Evolutionary conservation across 2,329 filamentous ascomycete genomes (phyloP), one percentile per base, ranked within the genome.

Genomic region (Pezicula carpinea): DNA sequence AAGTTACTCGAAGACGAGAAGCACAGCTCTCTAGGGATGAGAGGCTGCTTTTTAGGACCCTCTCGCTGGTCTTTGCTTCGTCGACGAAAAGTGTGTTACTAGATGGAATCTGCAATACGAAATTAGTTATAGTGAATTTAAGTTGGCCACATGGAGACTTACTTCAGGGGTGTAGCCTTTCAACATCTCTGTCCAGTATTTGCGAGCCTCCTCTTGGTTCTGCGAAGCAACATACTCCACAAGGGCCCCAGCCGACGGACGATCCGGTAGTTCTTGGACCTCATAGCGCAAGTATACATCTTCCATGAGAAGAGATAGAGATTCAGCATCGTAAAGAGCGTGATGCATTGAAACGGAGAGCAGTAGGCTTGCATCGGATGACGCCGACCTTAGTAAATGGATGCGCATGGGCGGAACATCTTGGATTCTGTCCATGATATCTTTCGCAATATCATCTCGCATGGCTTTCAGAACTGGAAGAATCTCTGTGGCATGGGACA

Each of bases 261-360:
- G 47, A 19, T 55, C 39, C 1, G 40, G 39, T 6, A 50, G 44
- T 4, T 46, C 17, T 1, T 50, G 43, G 6, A 22, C 47, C 7
- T 52, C 41, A 43, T 67, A 67, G 4, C 54, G 53, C 3, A 51
- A 42, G 8, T 59, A 53, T 40, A 66, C 55, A 17, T 68, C 64
- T 3, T 63, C 55, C 22, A 68, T 41, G 22, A 68, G 44, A 59
- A 68, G 57, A 1, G 55, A 48, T 14, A 69, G 57, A 1, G 64
- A 64, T 29, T 62, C 59, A 6, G 56, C 62, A 47, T 69, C 66
- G 43, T 68, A 69, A 2, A 69, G 58, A 13, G 63, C 54, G 39
- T 69, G 66, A 43, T 67, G 64, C n/a, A 68, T 62, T 4, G 63
- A 59, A 13, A 68, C 58, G 29, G 61, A 56, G 4, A 67, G 48